phyloP scores from a whole-genome alignment of 192 early-diverging fungal genomes.

The Backusella parvicylindrica region DNA sequence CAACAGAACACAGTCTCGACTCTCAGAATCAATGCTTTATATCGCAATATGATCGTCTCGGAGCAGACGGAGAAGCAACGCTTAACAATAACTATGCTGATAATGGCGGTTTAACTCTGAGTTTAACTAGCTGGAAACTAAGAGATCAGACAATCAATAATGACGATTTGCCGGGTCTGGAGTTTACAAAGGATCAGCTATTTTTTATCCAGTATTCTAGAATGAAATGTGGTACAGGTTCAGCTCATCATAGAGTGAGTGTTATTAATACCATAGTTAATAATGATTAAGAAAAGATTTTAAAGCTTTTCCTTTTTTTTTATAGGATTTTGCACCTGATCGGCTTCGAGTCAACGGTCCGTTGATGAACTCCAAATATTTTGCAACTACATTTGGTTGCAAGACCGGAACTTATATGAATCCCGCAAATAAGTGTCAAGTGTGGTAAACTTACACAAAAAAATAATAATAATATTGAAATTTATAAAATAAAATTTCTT shows the following conservation, averaged over 20 bases:
- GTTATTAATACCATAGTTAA: neutral
- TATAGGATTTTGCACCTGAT: slow-evolving; percentile 56
- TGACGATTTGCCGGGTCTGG: slow-evolving; percentile 41
- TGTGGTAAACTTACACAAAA: slow-evolving; percentile 24
- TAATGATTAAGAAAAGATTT: neutral
- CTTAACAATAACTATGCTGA: slow-evolving; percentile 64
- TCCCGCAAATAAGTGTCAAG: slow-evolving; percentile 46
- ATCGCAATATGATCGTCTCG: slow-evolving; percentile 52
- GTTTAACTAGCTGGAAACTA: slow-evolving; percentile 13
- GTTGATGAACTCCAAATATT: slow-evolving; percentile 56
- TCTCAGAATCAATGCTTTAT: slow-evolving; percentile 57
- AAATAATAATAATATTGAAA: neutral
- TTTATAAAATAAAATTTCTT: neutral
- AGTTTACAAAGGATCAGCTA: slow-evolving; percentile 51
- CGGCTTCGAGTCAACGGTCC: slow-evolving; percentile 66
- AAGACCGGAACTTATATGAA: slow-evolving; percentile 57
- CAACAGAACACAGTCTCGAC: slow-evolving; percentile 38
- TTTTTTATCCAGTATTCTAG: slow-evolving; percentile 64
- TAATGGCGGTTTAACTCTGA: slow-evolving; percentile 48
- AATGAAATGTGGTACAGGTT: slow-evolving; percentile 58
- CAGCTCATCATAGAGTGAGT: slow-evolving; percentile 28
- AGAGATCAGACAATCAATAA: slow-evolving; percentile 21
- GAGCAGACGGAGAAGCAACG: slow-evolving; percentile 49
- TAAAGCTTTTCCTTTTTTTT: neutral
- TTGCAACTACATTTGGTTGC: slow-evolving; percentile 68